A percentile compares a stretch with the other conserved stretches of the same genome.
These are phyloP conservation scores for Volvox reticuliferus DNA, from an alignment of 139 green algal genomes.

Conservation along the genomic window DNA sequence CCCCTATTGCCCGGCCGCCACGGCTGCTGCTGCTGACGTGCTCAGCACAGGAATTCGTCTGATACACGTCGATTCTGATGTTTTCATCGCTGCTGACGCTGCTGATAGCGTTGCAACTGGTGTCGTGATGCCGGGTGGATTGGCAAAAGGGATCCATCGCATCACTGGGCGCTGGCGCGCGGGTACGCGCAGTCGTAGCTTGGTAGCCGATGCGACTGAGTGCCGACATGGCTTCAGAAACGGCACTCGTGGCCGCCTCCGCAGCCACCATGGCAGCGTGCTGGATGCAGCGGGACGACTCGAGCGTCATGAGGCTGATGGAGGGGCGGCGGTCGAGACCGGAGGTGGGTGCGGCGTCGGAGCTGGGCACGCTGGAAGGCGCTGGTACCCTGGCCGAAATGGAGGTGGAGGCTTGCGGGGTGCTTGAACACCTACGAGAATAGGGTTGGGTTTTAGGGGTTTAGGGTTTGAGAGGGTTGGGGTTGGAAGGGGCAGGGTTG, in stretches of 20 bases:
- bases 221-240: conserved; percentile 26
- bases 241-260: conserved; percentile 27
- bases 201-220: conserved; percentile 24
- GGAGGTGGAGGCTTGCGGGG: background rate
- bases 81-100: background rate
- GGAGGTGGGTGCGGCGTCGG: background rate
- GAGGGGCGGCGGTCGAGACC: background rate
- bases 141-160: no score
- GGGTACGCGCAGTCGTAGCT: background rate
- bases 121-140: background rate
- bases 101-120: background rate
- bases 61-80: background rate
- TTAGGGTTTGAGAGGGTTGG: no score
- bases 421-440: no score
- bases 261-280: conserved; percentile 35
- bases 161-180: no score
- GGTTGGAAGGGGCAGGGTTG: no score
- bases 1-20: background rate
- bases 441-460: no score
- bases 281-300: conserved; percentile 42
- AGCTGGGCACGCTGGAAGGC: background rate
- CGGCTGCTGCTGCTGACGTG: background rate
- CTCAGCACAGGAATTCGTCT: no score
- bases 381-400: background rate
- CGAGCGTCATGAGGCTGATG: background rate